Percentiles rank a stretch among this genome's conserved stretches.
Conservation (phyloP, 2,329 filamentous ascomycete genomes). For the Colletotrichum sublineola region DNA sequence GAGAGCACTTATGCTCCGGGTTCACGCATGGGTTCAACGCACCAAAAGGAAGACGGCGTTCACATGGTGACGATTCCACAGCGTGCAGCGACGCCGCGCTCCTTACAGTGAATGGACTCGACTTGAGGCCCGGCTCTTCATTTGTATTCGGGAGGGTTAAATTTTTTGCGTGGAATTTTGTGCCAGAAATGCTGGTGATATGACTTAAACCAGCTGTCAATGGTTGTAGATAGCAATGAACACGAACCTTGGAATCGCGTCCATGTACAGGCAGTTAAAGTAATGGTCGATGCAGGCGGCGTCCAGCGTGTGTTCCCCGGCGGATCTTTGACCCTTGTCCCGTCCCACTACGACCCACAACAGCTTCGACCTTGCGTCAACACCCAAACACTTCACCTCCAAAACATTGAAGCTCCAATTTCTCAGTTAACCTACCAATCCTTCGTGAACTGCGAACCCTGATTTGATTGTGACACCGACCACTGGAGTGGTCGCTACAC, state of each 20-base stretch:
- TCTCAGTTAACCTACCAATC: slow-evolving; percentile 30
- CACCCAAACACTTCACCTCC: not conserved
- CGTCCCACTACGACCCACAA: slow-evolving; percentile 26
- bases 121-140: not conserved
- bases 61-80: slow-evolving; percentile 40
- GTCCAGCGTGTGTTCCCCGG: slow-evolving; percentile 5
- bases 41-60: slow-evolving; percentile 41
- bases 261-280: slow-evolving; percentile 3
- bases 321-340: slow-evolving; percentile 39
- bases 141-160: not conserved
- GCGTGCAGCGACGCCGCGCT: slow-evolving; percentile 37
- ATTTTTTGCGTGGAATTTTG: slow-evolving; percentile 3
- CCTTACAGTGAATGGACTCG: slow-evolving; percentile 27
- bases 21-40: slow-evolving; percentile 40
- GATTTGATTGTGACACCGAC: not conserved
- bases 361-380: slow-evolving; percentile 36
- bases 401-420: slow-evolving; percentile 8
- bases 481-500: not conserved
- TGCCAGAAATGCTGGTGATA: slow-evolving; percentile 14
- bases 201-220: slow-evolving; percentile 8
- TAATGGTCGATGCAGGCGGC: not conserved
- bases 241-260: not conserved
- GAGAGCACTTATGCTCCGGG: slow-evolving; percentile 39
- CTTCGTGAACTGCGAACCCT: not conserved
- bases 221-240: slow-evolving; percentile 39